phyloP scores from a whole-genome alignment of 2,329 filamentous ascomycete species.

The Colletotrichum acutatum region DNA sequence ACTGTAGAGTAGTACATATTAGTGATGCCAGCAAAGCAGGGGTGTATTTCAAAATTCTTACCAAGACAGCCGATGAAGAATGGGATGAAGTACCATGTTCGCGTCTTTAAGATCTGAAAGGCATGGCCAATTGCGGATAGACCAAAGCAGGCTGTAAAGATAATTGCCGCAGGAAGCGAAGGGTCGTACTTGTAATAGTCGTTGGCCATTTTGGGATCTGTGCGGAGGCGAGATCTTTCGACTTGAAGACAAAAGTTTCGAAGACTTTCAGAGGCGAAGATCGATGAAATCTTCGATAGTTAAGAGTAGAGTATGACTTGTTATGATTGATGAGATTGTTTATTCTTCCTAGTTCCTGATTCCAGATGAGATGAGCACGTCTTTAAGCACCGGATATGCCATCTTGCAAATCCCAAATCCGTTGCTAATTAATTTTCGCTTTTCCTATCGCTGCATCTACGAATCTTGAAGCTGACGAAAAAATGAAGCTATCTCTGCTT shows the following conservation, averaged over 20 bases:
- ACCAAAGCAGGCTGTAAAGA: slow-evolving; percentile 54
- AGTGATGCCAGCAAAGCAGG: not conserved
- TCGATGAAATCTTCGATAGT: not conserved
- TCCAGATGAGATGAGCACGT: not conserved
- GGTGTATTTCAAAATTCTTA: slow-evolving; percentile 47
- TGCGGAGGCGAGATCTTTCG: not conserved
- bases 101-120: slow-evolving; percentile 51
- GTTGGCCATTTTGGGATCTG: not conserved
- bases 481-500: not conserved
- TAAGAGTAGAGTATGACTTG: not conserved
- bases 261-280: not conserved
- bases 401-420: not conserved
- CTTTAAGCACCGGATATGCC: not conserved
- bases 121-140: slow-evolving; percentile 51
- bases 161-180: slow-evolving; percentile 52
- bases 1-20: slow-evolving; percentile 44
- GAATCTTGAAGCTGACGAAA: not conserved
- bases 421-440: not conserved
- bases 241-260: not conserved
- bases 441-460: not conserved
- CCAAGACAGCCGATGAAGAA: slow-evolving; percentile 62
- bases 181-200: slow-evolving; percentile 60
- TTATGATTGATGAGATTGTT: not conserved
- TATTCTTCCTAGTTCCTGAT: not conserved
- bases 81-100: slow-evolving; percentile 64